Base-by-base conservation (phyloP, 2,329 filamentous ascomycete species). In the Colletotrichum kahawae region DNA sequence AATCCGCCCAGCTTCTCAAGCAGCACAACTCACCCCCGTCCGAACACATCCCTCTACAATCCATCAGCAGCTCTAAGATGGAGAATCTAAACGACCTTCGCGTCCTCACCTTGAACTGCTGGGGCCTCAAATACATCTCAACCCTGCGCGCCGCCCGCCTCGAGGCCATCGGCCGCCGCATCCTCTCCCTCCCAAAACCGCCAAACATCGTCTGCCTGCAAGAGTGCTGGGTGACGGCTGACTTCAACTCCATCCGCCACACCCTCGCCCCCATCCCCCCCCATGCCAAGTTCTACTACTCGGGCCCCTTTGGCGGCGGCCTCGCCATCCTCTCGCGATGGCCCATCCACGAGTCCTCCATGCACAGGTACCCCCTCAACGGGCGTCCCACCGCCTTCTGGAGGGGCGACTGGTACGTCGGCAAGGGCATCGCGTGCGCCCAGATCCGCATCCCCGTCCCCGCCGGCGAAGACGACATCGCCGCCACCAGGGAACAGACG, bases 361-460 rank as follows among this genome's bases (percentile, higher is more conserved):
- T 98, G 95, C 90, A 92, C 78, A 89, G 89, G 5, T 99, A 98
- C 82, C 92, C 95, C n/a, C 89, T 99, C 68, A 98, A 98, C 83
- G 97, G 97, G 21, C 91, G 96, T 21, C 97, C 97, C 7, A 96
- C 95, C 12, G 96, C 96, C 6, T 98, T 98, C 85, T 98, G 94
- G 86, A 90, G 96, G 75, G 97, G 97, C 13, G 96, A 98, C 84
- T 98, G 96, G 95, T 98, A 93, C 81, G 96, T 98, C 12, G 97
- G 97, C 0, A 98, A 98, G 83, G 97, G 97, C 18, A 92, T 98
- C 56, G 97, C 96, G 8, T 94, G 91, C 81, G 96, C 96, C 4
- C 90, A 91, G 77, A 93, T 98, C 78, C 63, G 68, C 62, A n/a
- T 54, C 62, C 59, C 29, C 54, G 24, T 73, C 38, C 62, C 63